phyloP scores from a whole-genome alignment of 768 basidiomycete species.

The Collybia sp. region DNA sequence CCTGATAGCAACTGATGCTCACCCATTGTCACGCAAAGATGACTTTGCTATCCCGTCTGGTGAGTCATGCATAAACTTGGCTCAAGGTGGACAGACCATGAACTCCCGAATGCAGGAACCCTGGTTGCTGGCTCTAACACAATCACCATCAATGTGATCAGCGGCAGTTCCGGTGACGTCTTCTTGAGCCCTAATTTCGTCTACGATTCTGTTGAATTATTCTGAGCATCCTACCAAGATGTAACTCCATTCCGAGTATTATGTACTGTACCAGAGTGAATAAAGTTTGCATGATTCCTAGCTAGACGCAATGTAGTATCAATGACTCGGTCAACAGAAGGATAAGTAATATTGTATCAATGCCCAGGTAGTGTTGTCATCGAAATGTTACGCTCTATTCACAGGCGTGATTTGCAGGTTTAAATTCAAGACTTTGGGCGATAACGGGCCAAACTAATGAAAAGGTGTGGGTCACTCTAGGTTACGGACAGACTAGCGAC shows the following conservation, averaged over 20 bases:
- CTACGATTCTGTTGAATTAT: conserved; percentile 36
- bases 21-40: conserved; percentile 13
- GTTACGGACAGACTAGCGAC: not conserved
- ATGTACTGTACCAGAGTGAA: too few relatives aligned
- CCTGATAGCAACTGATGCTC: not conserved
- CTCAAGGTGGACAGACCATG: not conserved
- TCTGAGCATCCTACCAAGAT: conserved; percentile 13
- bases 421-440: conserved; percentile 57
- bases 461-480: conserved; percentile 7
- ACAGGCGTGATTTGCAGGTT: conserved; percentile 12
- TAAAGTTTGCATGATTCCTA: too few relatives aligned
- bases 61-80: conserved; percentile 5
- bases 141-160: conserved; percentile 36
- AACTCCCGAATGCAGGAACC: conserved; percentile 13
- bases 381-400: not conserved
- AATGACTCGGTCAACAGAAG: too few relatives aligned
- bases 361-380: not conserved
- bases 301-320: too few relatives aligned
- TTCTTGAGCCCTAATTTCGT: conserved; percentile 45
- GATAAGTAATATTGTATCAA: not conserved
- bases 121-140: conserved; percentile 37
- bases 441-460: conserved; percentile 63
- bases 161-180: conserved; percentile 36
- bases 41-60: conserved; percentile 39
- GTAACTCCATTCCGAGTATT: not conserved